Percentiles rank a stretch among this genome's conserved stretches.
These are phyloP conservation scores for Malus hybrid DNA, from an alignment of 331 rosid species.

Conservation along the genomic window DNA sequence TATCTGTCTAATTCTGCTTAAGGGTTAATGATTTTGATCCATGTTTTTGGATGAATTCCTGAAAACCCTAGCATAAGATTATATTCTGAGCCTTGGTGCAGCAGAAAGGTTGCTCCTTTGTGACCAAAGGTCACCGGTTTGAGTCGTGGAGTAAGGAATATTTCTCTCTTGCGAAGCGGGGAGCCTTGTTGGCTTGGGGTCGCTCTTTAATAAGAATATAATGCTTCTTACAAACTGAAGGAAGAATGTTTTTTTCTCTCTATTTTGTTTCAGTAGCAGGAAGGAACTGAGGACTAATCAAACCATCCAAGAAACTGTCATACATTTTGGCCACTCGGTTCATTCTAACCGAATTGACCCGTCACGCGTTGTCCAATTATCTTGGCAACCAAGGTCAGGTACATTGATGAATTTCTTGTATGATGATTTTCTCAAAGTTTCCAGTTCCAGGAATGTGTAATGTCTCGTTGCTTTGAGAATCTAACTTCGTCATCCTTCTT, in stretches of 20 bases:
- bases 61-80: background rate
- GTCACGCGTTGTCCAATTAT: slow-evolving; percentile 66
- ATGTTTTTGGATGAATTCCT: background rate
- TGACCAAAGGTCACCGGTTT: no score
- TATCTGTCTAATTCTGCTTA: background rate
- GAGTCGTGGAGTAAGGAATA: no score
- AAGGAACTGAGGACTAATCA: slow-evolving; percentile 31
- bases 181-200: no score
- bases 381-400: slow-evolving; percentile 99
- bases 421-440: background rate
- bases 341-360: slow-evolving; percentile 47
- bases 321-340: slow-evolving; percentile 10
- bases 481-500: slow-evolving; percentile 16
- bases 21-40: background rate
- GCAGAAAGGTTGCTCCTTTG: background rate
- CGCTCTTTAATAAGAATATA: no score
- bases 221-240: background rate
- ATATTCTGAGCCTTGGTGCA: background rate
- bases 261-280: slow-evolving; percentile 34
- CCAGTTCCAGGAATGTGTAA: background rate
- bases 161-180: no score
- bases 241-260: background rate
- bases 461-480: background rate
- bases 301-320: background rate
- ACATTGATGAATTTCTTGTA: slow-evolving; percentile 19